Conservation (phyloP, 1,139 yeast species). For the Kodamaea suecica region DNA sequence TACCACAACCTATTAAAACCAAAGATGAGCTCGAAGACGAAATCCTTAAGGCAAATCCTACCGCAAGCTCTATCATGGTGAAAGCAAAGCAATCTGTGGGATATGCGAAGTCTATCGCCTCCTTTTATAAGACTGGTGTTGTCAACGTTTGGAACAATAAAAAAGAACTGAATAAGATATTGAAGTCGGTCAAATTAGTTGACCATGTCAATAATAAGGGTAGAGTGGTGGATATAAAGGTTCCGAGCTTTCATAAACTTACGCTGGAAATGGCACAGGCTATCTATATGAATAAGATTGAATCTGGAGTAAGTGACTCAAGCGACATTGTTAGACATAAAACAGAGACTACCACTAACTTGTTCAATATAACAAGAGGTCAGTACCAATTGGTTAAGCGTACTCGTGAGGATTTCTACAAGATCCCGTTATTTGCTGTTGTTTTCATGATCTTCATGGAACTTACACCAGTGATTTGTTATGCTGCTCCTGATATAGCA, state of each 20-base stretch:
- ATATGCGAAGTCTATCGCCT: constrained; percentile 39
- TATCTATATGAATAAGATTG: constrained; percentile 32
- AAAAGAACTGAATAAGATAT: constrained; percentile 21
- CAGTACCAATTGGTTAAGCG: constrained; percentile 58
- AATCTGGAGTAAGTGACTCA: constrained; percentile 16
- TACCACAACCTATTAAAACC: constrained; percentile 37
- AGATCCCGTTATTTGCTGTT: constrained; percentile 62
- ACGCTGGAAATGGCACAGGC: constrained; percentile 35
- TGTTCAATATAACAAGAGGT: constrained; percentile 46
- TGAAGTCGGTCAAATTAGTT: constrained; percentile 20
- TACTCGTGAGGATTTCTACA: constrained; percentile 53
- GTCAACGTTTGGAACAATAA: constrained; percentile 48
- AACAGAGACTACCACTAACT: too few relatives aligned
- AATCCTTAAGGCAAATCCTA: constrained; percentile 22
- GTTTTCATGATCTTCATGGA: constrained; percentile 61
- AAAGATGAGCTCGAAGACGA: constrained; percentile 29
- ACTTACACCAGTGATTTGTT: constrained; percentile 58
- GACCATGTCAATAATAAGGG: constrained; percentile 28
- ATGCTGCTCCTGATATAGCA: constrained; percentile 56
- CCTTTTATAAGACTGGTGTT: constrained; percentile 54
- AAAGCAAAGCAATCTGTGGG: constrained; percentile 34
- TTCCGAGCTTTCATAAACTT: constrained; percentile 28
- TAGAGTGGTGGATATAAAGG: constrained; percentile 20
- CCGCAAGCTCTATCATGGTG: constrained; percentile 18
- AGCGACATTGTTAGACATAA: constrained; percentile 20